Conservation (phyloP, 1,284 basidiomycete species). For the Rhizoctonia solani region DNA sequence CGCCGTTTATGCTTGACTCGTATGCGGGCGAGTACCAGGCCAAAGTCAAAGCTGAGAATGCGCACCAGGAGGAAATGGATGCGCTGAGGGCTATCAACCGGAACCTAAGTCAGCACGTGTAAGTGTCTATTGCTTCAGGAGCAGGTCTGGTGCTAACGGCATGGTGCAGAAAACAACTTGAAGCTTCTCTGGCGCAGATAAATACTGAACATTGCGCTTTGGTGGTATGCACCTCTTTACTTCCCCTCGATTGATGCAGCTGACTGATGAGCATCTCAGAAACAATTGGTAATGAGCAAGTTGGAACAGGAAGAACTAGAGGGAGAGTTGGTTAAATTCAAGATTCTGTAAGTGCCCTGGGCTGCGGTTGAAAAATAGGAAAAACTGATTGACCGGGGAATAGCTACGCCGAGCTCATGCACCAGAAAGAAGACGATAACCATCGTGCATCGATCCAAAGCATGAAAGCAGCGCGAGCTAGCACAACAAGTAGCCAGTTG, state of each 20-base stretch:
- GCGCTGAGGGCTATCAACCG: constrained; percentile 77
- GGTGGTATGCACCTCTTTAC: constrained; percentile 57
- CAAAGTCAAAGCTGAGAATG: constrained; percentile 65
- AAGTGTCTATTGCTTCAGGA: no score
- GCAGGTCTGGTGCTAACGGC: no score
- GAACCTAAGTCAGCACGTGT: constrained; percentile 78
- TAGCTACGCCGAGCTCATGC: constrained; percentile 89
- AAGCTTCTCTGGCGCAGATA: constrained; percentile 74
- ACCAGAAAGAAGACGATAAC: constrained; percentile 76
- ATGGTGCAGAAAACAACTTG: constrained; percentile 72
- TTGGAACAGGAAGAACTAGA: constrained; percentile 89
- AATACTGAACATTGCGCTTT: constrained; percentile 79
- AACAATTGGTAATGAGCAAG: constrained; percentile 85
- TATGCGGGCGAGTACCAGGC: constrained; percentile 90
- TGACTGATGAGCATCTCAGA: constrained; percentile 51
- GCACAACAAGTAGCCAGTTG: background rate
- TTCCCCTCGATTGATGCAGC: background rate
- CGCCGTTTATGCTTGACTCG: constrained; percentile 88
- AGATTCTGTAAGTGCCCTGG: constrained; percentile 69
- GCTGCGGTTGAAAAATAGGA: background rate
- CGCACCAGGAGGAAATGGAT: constrained; percentile 81
- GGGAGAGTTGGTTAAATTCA: constrained; percentile 87
- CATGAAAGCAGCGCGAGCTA: constrained; percentile 12
- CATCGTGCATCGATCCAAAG: constrained; percentile 59
- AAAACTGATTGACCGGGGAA: background rate